phyloP scores from a whole-genome alignment of 78 protist species.

The Planoprotostelium fungivorum region DNA sequence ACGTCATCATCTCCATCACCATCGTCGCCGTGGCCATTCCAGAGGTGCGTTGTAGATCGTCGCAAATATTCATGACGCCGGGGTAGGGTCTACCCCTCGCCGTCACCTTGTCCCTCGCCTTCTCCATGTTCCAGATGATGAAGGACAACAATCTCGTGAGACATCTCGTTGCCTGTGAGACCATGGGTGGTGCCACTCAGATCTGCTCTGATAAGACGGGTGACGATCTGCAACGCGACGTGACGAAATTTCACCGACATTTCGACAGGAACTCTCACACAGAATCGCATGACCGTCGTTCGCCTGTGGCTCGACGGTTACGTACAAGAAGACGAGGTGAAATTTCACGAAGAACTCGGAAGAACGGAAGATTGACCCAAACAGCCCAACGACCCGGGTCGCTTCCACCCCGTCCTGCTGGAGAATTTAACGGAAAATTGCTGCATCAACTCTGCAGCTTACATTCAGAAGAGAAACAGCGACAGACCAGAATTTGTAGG shows the following conservation, averaged over 20 bases:
- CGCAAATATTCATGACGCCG: neutral
- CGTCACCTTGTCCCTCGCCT: slow-evolving; percentile 93
- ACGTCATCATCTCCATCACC: slow-evolving; percentile 81
- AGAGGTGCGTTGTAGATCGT: slow-evolving; percentile 52
- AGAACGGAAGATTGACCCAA: neutral
- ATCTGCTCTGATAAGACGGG: slow-evolving; percentile 83
- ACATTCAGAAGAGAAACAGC: neutral
- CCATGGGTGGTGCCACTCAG: slow-evolving; percentile 87
- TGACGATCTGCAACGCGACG: too few relatives aligned
- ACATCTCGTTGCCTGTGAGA: slow-evolving; percentile 89
- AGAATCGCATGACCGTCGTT: slow-evolving; percentile 65
- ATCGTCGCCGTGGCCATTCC: slow-evolving; percentile 96
- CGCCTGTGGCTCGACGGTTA: slow-evolving; percentile 6
- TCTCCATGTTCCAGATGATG: slow-evolving; percentile 83
- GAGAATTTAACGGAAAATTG: neutral
- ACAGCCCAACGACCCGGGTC: neutral
- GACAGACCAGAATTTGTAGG: slow-evolving; percentile 12
- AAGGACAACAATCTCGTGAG: slow-evolving; percentile 91
- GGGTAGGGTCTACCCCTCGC: slow-evolving; percentile 91
- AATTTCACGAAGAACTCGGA: neutral
- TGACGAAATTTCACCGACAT: too few relatives aligned
- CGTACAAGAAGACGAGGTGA: neutral
- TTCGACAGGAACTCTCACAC: slow-evolving; percentile 80
- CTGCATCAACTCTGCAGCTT: slow-evolving; percentile 11
- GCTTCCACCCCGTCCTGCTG: neutral